Base-by-base conservation (phyloP, 1,284 basidiomycete species). In the Phlebopus sp. region DNA sequence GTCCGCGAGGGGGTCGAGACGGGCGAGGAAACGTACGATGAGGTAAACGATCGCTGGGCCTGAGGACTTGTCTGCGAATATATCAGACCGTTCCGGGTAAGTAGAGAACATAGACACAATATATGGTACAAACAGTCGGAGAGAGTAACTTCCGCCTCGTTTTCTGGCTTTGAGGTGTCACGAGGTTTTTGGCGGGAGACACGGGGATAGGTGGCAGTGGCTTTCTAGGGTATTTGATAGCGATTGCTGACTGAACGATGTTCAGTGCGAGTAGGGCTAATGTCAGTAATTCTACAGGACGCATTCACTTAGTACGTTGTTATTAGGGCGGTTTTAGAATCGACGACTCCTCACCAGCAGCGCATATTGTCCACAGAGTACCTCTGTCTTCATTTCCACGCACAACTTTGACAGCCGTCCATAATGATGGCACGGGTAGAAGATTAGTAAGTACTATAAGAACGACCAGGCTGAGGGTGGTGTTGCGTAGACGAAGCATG, bases 181-280 rank as follows among this genome's bases (percentile, higher is more conserved):
- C 55, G 17, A 65, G 53, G n/a, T 51, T 47, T 49, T 72, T 76
- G 15, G 69, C 52, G 15, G 71, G 69, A 11, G 59, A 51, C 3
- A 69, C 71, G 0, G 70, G 62, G 5, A 69, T 50, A 3, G 72
- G 68, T 3, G 76, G 69, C 0, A 71, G 61, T 1, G 74, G 67
- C 30, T 67, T 59, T 15, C 74, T 72, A 10, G 81, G 81, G 52
- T 80, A 82, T 44, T 69, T 74, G 23, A 83, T 61, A 0, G 81
- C 79, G 51, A 77, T 72, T 2, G 67, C 56, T 2, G 73, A 72
- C 57, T 84, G 77, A 27, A 78, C 34, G 31, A 81, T 60, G 52
- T 83, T 84, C 45, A 79, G 68, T 2, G 56, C 56, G 27, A 81
- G 66, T 19, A 81, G 55, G 0, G 64, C 58, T 8, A 75, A 62